Conservation (phyloP, 2,329 filamentous ascomycete genomes). For the Shiraia bambusicola region DNA sequence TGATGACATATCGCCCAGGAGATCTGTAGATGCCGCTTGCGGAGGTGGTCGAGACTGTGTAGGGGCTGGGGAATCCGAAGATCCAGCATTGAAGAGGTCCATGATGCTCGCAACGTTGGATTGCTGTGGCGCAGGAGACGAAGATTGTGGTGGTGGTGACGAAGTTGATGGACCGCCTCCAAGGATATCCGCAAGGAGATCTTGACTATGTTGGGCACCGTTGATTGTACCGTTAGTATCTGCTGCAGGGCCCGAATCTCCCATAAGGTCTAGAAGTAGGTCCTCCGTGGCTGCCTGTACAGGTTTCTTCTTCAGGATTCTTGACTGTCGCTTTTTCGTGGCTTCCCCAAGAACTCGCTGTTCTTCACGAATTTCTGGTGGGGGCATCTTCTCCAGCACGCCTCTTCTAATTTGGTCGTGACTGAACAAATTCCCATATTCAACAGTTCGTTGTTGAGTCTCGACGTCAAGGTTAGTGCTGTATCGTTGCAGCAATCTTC, state of each 20-base stretch:
- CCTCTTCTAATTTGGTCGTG: conserved; percentile 85
- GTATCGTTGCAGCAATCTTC: conserved; percentile 73
- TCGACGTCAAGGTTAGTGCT: conserved; percentile 91
- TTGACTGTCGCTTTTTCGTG: conserved; percentile 54
- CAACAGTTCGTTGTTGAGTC: conserved; percentile 91
- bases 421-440: conserved; percentile 92
- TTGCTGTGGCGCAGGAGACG: conserved; percentile 34
- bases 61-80: conserved; percentile 42
- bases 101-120: conserved; percentile 68
- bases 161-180: conserved; percentile 57
- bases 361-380: conserved; percentile 94
- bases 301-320: conserved; percentile 65
- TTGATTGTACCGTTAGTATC: conserved; percentile 58
- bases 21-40: conserved; percentile 42
- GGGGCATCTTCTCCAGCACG: conserved; percentile 95
- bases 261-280: conserved; percentile 89
- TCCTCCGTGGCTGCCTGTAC: conserved; percentile 88
- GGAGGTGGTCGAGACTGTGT: conserved; percentile 44
- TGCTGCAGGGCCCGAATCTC: conserved; percentile 63
- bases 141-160: conserved; percentile 49
- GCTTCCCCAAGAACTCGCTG: conserved; percentile 86
- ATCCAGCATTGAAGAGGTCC: conserved; percentile 73
- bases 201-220: conserved; percentile 67
- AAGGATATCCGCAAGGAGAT: conserved; percentile 88
- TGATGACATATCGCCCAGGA: conserved; percentile 49